A percentile compares a stretch with the other conserved stretches of the same genome.
Conservation (phyloP, 352 stramenopile species). For the Pythium dissotocum region DNA sequence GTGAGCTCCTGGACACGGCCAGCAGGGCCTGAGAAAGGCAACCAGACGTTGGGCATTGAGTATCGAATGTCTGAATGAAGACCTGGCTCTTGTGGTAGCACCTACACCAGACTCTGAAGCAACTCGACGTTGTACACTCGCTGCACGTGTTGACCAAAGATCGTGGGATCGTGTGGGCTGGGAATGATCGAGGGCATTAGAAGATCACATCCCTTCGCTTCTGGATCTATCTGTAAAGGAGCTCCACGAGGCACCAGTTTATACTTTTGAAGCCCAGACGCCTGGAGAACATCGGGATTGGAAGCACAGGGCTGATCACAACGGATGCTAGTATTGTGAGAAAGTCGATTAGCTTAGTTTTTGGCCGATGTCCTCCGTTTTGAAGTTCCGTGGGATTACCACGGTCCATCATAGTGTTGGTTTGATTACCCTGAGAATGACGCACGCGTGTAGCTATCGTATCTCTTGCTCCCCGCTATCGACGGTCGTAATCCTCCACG, state of each 20-base stretch:
- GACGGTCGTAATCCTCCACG: no score
- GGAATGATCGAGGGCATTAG: background rate
- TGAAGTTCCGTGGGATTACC: no score
- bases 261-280: background rate
- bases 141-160: no score
- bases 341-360: background rate
- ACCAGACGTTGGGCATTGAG: background rate
- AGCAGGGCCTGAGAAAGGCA: background rate
- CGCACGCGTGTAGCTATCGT: no score
- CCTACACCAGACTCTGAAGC: no score
- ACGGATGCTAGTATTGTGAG: background rate
- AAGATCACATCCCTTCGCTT: background rate
- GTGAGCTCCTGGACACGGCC: background rate
- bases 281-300: background rate
- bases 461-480: no score
- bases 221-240: background rate
- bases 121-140: no score
- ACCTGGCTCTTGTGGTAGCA: background rate
- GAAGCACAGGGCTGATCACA: background rate
- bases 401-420: no score
- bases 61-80: background rate
- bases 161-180: background rate
- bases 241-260: background rate
- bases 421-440: no score
- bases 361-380: no score